A percentile compares a stretch with the other conserved stretches of the same genome.
Evolutionary conservation across 2,329 filamentous ascomycete genomes (phyloP).

Genomic region (Phoma sp.): DNA sequence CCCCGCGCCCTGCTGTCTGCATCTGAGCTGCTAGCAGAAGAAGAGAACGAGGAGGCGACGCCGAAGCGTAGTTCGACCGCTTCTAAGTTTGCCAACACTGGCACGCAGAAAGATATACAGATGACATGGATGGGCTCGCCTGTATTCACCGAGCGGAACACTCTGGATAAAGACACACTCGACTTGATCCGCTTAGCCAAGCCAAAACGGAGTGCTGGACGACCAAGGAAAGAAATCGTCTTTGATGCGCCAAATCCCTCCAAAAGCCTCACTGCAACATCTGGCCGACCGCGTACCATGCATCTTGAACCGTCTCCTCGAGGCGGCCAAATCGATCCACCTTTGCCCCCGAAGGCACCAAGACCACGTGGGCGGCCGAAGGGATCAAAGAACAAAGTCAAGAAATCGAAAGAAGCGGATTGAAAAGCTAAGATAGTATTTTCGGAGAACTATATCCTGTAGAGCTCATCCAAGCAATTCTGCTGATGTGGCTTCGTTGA

Average conservation of each 20-base stretch:
- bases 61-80: conserved; percentile 3
- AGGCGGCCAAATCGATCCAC: conserved; percentile 4
- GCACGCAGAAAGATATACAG: conserved; percentile 42
- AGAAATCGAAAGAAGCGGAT: not conserved
- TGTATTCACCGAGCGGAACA: conserved; percentile 37
- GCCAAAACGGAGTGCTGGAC: not conserved
- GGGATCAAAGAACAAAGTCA: conserved; percentile 25
- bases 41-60: conserved; percentile 2
- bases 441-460: not conserved
- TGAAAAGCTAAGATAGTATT: not conserved
- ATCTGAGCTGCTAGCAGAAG: conserved; percentile 13
- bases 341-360: not conserved
- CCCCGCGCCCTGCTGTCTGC: conserved; percentile 22
- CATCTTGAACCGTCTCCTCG: conserved; percentile 11
- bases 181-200: conserved; percentile 15
- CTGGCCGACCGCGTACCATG: not conserved
- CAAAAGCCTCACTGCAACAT: no score
- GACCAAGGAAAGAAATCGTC: conserved; percentile 1
- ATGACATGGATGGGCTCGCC: conserved; percentile 48
- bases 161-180: conserved; percentile 32
- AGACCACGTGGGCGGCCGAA: conserved; percentile 22
- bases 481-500: no score
- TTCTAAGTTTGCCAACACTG: conserved; percentile 25
- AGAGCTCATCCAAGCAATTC: not conserved
- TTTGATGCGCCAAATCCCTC: no score